These are phyloP conservation scores for Phytopythium helicoides DNA, from an alignment of 352 stramenopile species.

Conservation along the genomic window DNA sequence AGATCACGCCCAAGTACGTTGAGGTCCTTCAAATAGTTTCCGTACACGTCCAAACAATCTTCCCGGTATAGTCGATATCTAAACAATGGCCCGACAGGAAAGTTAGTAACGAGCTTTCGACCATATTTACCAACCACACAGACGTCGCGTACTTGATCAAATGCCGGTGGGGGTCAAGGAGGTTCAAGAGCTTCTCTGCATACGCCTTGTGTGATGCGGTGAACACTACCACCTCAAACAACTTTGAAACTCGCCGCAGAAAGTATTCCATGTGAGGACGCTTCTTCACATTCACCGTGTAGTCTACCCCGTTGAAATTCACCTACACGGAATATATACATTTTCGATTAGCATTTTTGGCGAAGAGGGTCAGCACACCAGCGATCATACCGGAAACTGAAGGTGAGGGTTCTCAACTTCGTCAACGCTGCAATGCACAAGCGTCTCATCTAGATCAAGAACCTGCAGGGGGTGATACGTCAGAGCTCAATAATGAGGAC, in stretches of 20 bases:
- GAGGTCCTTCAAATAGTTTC: conserved; percentile 99
- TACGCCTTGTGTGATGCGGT: conserved; percentile 96
- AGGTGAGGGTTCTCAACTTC: conserved; percentile 92
- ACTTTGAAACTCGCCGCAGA: conserved; percentile 85
- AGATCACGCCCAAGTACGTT: conserved; percentile 95
- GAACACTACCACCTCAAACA: conserved; percentile 99
- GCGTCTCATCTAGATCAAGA: conserved; percentile 98
- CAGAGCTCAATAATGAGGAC: background rate
- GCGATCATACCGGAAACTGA: conserved; percentile 88
- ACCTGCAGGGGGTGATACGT: conserved; percentile 41
- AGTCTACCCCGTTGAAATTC: conserved; percentile 94
- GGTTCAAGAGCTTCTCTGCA: conserved; percentile 96
- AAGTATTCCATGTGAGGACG: conserved; percentile 96
- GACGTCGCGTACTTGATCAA: conserved; percentile 75
- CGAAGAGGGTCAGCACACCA: background rate
- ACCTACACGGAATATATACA: conserved; percentile 34
- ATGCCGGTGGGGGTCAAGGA: conserved; percentile 92
- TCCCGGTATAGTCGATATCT: conserved; percentile 95
- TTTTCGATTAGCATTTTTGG: background rate
- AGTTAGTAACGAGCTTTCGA: too few relatives aligned
- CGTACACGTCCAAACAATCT: conserved; percentile 95
- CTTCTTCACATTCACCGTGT: conserved; percentile 96
- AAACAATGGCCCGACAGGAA: conserved; percentile 24
- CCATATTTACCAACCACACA: too few relatives aligned
- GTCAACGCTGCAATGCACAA: conserved; percentile 99